Base-by-base conservation (phyloP, 805 yeast species). In the Tetrapisispora iriomotensis region DNA sequence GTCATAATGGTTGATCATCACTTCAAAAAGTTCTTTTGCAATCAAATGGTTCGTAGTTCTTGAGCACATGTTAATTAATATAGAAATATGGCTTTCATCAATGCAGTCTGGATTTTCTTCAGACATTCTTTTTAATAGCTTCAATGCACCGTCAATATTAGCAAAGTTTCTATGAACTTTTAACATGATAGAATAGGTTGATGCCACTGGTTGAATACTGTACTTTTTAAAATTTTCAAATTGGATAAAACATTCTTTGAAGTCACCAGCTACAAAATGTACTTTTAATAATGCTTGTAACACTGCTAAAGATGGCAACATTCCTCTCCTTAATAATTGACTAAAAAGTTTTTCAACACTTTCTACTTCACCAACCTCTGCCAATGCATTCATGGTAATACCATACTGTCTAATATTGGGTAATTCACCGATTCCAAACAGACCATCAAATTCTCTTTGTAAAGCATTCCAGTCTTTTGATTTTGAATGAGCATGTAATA, bases 371-470 rank as follows among this genome's bases (percentile, higher is more conserved):
- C 74, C 79, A 25, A 63, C 53, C 4, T 51, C 45, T 1, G 83
- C 77, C 43, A 82, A 60, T 0, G 82, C 75, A 38, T 65, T 59
- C 72, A 82, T 77, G 10, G 79, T 76, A 14, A 75, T 69, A 3
- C 72, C 66, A 52, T 81, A 82, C 47, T 81, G 84, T 8, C 49
- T 50, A 23, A 67, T 58, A 35, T 68, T 67, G 1, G 83, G 82
- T 20, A 73, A 56, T 30, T 71, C 62, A 1, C 75, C 77, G n/a
- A 64, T 56, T 1, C 73, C 76, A 48, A 74, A 73, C 54, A 72
- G 64, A 18, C 64, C 67, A 49, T 77, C 79, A 53, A 81, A 80
- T 35, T 72, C 71, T 10, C 58, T 47, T 53, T 76, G 80, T 42
- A 82, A 58, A 7, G 68, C 58, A 17, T 57, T 57, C 83, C 84